Conservation (phyloP, 495 filamentous ascomycete genomes). For the Rhizodiscina lignyota region DNA sequence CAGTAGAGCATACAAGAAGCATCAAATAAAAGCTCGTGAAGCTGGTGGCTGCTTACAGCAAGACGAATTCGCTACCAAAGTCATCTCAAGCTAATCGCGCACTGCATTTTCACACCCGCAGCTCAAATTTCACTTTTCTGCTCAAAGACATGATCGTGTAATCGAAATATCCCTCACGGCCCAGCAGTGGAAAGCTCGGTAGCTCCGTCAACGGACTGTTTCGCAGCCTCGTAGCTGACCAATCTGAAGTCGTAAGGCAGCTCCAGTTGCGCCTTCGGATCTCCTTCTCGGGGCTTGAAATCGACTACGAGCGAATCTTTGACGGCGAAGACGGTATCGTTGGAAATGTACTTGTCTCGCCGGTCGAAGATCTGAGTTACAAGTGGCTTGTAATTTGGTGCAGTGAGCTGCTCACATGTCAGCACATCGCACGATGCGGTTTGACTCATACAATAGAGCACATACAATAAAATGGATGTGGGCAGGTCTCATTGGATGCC, state of each 20-base stretch:
- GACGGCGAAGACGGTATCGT: slow-evolving; percentile 63
- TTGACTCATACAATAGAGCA: not conserved
- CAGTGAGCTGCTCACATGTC: slow-evolving; percentile 12
- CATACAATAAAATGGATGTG: slow-evolving; percentile 73
- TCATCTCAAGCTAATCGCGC: too few relatives aligned
- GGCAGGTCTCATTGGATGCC: slow-evolving; percentile 66
- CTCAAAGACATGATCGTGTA: too few relatives aligned
- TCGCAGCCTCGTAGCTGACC: slow-evolving; percentile 15
- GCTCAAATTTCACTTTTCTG: too few relatives aligned
- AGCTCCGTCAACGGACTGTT: slow-evolving; percentile 5
- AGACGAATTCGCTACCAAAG: too few relatives aligned
- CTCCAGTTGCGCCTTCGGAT: slow-evolving; percentile 50
- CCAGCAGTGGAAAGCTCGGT: too few relatives aligned
- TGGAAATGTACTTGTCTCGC: slow-evolving; percentile 39
- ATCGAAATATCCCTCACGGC: too few relatives aligned
- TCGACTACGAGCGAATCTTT: slow-evolving; percentile 58
- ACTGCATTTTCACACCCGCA: too few relatives aligned
- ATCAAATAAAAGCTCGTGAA: too few relatives aligned
- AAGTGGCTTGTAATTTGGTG: slow-evolving; percentile 39
- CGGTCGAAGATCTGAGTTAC: slow-evolving; percentile 62
- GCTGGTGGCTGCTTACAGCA: too few relatives aligned
- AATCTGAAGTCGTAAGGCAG: slow-evolving; percentile 45
- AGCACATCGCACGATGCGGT: slow-evolving; percentile 10
- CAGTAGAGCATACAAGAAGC: too few relatives aligned
- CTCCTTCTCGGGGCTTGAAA: slow-evolving; percentile 40